Evolutionary conservation across 495 filamentous ascomycete species (phyloP), one percentile per base, ranked within the genome.

Genomic region (Daldinia childiae): DNA sequence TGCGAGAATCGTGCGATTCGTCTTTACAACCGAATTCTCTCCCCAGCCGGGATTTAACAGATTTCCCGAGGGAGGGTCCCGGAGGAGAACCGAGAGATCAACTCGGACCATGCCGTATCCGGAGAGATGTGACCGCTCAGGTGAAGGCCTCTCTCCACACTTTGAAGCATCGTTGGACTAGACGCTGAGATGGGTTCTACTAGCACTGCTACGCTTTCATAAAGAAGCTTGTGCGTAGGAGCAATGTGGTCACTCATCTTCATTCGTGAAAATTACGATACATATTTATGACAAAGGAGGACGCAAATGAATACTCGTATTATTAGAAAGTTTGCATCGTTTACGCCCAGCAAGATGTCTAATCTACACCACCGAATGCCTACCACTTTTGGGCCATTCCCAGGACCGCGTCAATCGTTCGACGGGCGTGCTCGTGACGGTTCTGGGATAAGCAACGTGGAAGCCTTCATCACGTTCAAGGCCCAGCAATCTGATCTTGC

Each of bases 391-490:
- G 62, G 62, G 19, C 62, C 62, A 2, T 65, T 65, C 27, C 62
- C 62, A 26, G 62, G 62, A 6, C 62, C 62, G 9, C 54, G 62
- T 19, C 62, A 65, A 21, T 57, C 62, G 2, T 65, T 65, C 39
- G 52, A 65, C n/a, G 62, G 62, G 7, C 34, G 15, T 57, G 24
- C 21, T 5, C 38, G 52, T 2, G 39, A 65, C 27, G 62, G 62
- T 29, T 57, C 51, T n/a, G 9, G 34, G 27, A 65, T 32, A 8
- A 58, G 30, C 17, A 65, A 48, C 8, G 30, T 36, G 27, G 62
- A 65, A 19, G 62, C 62, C 15, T 65, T 65, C 29, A 32, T 65
- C 9, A 58, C 62, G n/a, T 65, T 65, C 62, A 65, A 34, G 15
- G 48, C 62, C 8, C 39, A 17, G 11, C 54, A 65, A 34, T 45